Evolutionary conservation across 208 protist genomes (phyloP).

Genomic region (Lotmaria passim): DNA sequence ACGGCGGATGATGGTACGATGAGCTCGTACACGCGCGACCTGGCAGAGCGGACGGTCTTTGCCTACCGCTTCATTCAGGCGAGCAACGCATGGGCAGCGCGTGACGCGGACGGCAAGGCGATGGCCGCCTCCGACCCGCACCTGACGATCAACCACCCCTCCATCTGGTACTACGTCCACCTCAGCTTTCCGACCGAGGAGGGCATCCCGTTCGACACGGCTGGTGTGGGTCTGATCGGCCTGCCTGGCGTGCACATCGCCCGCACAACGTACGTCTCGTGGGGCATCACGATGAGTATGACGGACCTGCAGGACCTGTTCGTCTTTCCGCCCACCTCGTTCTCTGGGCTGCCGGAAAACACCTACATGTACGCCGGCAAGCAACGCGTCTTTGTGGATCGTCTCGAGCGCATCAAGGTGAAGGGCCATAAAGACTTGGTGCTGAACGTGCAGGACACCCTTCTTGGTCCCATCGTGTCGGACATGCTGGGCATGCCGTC

Average conservation of each 20-base stretch:
- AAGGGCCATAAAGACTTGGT: conserved; percentile 55
- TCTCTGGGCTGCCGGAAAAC: conserved; percentile 27
- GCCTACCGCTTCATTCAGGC: conserved; percentile 48
- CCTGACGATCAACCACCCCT: conserved; percentile 58
- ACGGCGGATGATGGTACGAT: conserved; percentile 3
- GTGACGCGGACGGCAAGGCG: conserved; percentile 37
- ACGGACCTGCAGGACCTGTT: conserved; percentile 72
- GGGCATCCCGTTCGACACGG: conserved; percentile 42
- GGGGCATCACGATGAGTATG: conserved; percentile 75
- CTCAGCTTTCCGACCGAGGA: conserved; percentile 47
- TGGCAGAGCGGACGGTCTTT: conserved; percentile 36
- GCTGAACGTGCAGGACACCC: conserved; percentile 50
- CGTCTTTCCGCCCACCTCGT: conserved; percentile 40
- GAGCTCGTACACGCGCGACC: conserved; percentile 10
- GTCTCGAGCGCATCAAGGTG: conserved; percentile 55
- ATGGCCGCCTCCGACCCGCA: conserved; percentile 68
- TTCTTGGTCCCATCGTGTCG: conserved; percentile 58
- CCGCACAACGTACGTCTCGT: conserved; percentile 54
- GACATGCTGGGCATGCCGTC: conserved; percentile 45
- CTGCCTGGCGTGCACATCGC: conserved; percentile 66
- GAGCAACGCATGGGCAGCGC: conserved; percentile 62
- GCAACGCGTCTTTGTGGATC: conserved; percentile 32
- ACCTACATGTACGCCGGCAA: conserved; percentile 56
- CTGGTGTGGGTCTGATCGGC: conserved; percentile 50
- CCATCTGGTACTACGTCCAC: conserved; percentile 66